phyloP scores from a whole-genome alignment of 352 stramenopile species.

The Phytopythium boreale region DNA sequence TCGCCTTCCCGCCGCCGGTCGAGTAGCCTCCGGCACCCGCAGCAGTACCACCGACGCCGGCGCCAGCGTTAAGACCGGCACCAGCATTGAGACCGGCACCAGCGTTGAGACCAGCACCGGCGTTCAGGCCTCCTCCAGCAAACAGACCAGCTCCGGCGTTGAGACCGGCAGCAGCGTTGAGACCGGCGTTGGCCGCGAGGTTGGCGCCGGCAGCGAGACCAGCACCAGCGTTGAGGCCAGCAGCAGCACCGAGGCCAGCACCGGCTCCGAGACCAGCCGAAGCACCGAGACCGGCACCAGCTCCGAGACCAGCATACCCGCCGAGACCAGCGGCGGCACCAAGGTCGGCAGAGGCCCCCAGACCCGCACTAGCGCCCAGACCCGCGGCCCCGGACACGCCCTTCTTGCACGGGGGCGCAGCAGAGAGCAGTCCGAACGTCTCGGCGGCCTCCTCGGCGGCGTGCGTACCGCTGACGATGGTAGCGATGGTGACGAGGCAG shows the following conservation, averaged over 20 bases:
- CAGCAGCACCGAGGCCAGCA: background rate
- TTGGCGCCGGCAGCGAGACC: background rate
- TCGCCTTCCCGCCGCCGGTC: background rate
- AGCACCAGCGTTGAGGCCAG: background rate
- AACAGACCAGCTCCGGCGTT: too few relatives aligned
- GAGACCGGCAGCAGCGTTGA: background rate
- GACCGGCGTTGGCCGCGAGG: background rate
- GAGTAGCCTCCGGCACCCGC: background rate
- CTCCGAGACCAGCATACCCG: background rate
- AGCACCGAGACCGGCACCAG: background rate
- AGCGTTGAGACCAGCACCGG: too few relatives aligned
- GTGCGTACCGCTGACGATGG: background rate
- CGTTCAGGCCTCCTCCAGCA: too few relatives aligned
- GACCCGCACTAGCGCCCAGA: too few relatives aligned
- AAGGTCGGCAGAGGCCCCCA: too few relatives aligned
- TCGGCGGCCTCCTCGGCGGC: slow-evolving; percentile 7
- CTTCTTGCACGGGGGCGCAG: background rate
- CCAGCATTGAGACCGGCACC: too few relatives aligned
- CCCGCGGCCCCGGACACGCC: background rate
- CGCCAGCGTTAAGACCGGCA: too few relatives aligned
- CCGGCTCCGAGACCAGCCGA: background rate
- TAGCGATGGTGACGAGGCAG: slow-evolving; percentile 2
- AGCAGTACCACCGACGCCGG: background rate
- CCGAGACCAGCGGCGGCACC: background rate
- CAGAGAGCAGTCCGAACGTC: slow-evolving; percentile 7